Evolutionary conservation across 371 early-diverging fungal species (phyloP), one percentile per base, ranked within the genome.

Genomic region (Smittium culicis): DNA sequence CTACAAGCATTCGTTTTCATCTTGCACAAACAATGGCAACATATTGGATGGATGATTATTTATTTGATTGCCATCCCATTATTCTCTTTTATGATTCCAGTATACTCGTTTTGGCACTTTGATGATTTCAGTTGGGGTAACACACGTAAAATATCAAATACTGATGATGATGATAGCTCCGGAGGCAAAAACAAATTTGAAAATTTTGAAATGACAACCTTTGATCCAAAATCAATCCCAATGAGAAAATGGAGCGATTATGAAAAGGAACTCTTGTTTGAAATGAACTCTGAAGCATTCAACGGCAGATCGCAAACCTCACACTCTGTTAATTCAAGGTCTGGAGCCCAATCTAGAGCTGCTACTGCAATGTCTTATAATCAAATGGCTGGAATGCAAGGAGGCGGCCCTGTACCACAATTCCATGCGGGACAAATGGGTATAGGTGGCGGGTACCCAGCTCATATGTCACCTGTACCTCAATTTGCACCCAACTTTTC

Each of bases 41-140:
- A 94, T 70, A 86, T 95, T 72, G 91, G 92, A 30, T 95, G 93
- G 93, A 90, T 95, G 91, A 34, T 90, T 31, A 82, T 94, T 28
- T 99, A 92, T 71, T 79, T 92, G 61, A 67, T 90, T 17, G 90
- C 92, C 8, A 85, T 89, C 34, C 91, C 92, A 0, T 77, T 92
- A 29, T 91, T 88, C 67, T 84, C 88, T 20, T 89, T 88, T 72
- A 83, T 88, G 67, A 72, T 90, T 61, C 91, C 87, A 1, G 69
- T 92, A 54, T 92, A 91, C 69, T 83, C 90, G 33, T 93, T 90
- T 88, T 94, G 93, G 93, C 92, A 94, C 77, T 91, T 95, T 81
- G 94, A 96, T 71, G 95, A 94, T 71, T 94, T 95, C 74, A 91
- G 92, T 0, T 96, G 98, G 96, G 98, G 98, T 73, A 92, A 94